Evolutionary conservation across 768 basidiomycete genomes (phyloP), one percentile per base, ranked within the genome.

Genomic region (Coprinopsis cinerea): DNA sequence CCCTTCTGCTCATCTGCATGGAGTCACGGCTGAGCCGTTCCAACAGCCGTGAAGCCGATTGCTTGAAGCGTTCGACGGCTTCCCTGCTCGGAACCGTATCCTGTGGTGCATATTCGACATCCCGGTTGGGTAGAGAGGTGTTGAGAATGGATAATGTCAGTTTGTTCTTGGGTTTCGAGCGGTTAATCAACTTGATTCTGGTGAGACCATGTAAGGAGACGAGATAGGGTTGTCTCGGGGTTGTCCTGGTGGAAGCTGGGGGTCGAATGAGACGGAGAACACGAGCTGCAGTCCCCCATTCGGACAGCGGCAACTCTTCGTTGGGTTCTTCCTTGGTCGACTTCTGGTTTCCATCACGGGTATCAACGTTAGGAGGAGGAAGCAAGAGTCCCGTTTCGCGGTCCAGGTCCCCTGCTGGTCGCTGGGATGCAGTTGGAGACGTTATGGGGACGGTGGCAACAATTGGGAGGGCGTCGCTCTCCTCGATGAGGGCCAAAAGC

Each of bases 191-290:
- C 48, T 77, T 76, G 18, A 91, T 66, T 42, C 89, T 77, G 4
- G 81, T 73, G 40, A 88, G 67, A 36, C 89, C 89, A 37, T 85
- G 84, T 10, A 92, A 72, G 9, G 82, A 82, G 47, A 91, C 74
- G 15, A 85, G 66, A 63, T 84, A 87, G 5, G 82, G 75, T 52
- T 84, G 77, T 44, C 72, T 71, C 10, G 75, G 67, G 44, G 78
- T 75, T n/a, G 41, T 36, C 23, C 49, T 17, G 3, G 49, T 34
- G 44, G 80, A 73, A 10, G 72, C 59, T 1, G 78, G 70, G 0
- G 89, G 82, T 18, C 80, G 77, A 34, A 83, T 78, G 43, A 92
- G 72, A 10, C 87, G 79, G 4, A 85, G 69, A 35, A 92, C 76
- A 26, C 85, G 80, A 9, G 88, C 84, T 9, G 84, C 80, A 7